Evolutionary conservation across 495 filamentous ascomycete species (phyloP).

Genomic region (Pseudoneurospora amorphoporcata): DNA sequence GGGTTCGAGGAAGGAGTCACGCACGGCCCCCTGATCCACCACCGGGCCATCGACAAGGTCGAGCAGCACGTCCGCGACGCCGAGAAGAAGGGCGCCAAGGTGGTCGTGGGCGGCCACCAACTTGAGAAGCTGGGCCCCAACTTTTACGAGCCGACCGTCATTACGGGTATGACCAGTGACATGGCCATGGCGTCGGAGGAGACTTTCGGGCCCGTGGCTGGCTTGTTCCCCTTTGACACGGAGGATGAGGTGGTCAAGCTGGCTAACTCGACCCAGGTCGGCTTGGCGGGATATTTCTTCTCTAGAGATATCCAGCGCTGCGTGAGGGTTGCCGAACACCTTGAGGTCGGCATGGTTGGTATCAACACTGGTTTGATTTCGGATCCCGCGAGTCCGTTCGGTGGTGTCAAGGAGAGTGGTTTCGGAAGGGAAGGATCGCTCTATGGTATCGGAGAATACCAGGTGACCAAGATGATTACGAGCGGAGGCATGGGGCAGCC

Average conservation of each 20-base stretch:
- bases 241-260: conserved; percentile 77
- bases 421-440: conserved; percentile 88
- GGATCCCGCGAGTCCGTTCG: conserved; percentile 76
- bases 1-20: conserved; percentile 63
- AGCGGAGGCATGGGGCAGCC: conserved; percentile 65
- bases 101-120: conserved; percentile 60
- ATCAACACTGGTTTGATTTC: conserved; percentile 78
- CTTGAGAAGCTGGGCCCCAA: conserved; percentile 54
- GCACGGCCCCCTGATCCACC: conserved; percentile 77
- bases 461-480: conserved; percentile 77
- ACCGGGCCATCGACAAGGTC: conserved; percentile 63
- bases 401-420: conserved; percentile 86
- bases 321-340: conserved; percentile 67
- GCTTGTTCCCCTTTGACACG: conserved; percentile 69
- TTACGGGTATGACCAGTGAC: conserved; percentile 68
- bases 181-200: conserved; percentile 74
- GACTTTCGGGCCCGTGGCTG: conserved; percentile 81
- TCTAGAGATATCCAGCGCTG: conserved; percentile 62
- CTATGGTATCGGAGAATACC: conserved; percentile 86
- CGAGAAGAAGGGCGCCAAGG: conserved; percentile 57
- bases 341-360: conserved; percentile 86
- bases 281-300: conserved; percentile 82
- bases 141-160: conserved; percentile 75
- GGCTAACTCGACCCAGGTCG: conserved; percentile 67
- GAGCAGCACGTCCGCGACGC: conserved; percentile 71